These are phyloP conservation scores for Oldenlandia corymbosa DNA, from an alignment of 257 asterid species.

Conservation along the genomic window DNA sequence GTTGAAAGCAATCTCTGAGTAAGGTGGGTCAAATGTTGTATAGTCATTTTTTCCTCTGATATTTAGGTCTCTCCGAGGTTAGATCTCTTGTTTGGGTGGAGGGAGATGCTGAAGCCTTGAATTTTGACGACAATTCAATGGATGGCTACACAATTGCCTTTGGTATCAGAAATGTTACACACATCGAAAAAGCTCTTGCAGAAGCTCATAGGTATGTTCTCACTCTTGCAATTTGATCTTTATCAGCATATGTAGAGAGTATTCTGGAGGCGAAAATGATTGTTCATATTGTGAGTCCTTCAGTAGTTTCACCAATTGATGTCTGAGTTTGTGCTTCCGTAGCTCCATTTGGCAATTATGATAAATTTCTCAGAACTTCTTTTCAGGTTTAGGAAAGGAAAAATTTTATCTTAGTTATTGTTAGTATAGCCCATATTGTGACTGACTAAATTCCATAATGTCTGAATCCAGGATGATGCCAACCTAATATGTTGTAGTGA, in stretches of 20 bases:
- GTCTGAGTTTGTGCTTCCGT: too few relatives aligned
- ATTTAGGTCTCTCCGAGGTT: constrained; percentile 50
- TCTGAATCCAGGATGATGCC: too few relatives aligned
- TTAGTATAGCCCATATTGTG: not conserved
- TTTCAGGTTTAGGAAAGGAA: not conserved
- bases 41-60: constrained; percentile 5
- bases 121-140: constrained; percentile 68
- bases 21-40: not conserved
- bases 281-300: too few relatives aligned
- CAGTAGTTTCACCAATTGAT: too few relatives aligned
- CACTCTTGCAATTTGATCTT: too few relatives aligned
- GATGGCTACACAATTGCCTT: constrained; percentile 97
- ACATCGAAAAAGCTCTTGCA: constrained; percentile 77
- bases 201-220: constrained; percentile 77
- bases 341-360: not conserved
- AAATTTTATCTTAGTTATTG: not conserved
- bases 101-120: constrained; percentile 88
- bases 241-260: too few relatives aligned
- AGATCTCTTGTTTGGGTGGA: constrained; percentile 84
- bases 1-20: not conserved
- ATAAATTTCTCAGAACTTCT: not conserved
- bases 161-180: constrained; percentile 94
- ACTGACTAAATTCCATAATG: too few relatives aligned
- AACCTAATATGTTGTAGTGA: not conserved
- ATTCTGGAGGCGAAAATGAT: too few relatives aligned